Evolutionary conservation across 1,284 basidiomycete species (phyloP), one percentile per base, ranked within the genome.

Genomic region (Pseudozyma hubeiensis): DNA sequence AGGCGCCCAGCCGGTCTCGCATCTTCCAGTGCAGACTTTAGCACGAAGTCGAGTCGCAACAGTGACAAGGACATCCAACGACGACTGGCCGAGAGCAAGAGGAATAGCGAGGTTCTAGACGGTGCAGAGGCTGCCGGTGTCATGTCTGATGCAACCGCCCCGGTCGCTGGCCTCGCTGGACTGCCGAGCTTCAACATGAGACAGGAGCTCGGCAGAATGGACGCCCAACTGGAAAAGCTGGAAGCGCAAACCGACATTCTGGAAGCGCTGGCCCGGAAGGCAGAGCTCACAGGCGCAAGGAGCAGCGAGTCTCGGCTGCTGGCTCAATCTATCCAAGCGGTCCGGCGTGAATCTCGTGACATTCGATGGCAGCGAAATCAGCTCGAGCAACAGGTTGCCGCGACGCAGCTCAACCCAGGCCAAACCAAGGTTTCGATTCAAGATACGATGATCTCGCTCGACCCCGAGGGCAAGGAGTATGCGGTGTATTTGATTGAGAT

Each of bases 401-500:
- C 93, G 78, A 93, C 96, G 81, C 93, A 95, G 92, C 34, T 91
- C 92, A 4, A 91, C 91, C 48, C 89, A 90, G 43, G 97, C 92
- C 7, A 89, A 87, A 71, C 90, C 93, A 24, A 59, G 37, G 59
- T 79, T 4, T 29, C 53, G 30, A 79, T 79, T 24, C 64, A 64
- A 14, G 69, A 64, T 48, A 65, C 73, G 16, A 72, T 67, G 54
- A 66, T 76, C 41, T 68, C 61, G 33, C 33, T 57, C 34, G 75
- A 80, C 17, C 92, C 93, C 70, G 90, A 90, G 40, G 93, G 93
- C 7, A 93, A 92, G 80, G 91, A 92, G 30, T 93, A 97, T 30
- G 93, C 95, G 37, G 88, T 93, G 39, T 99, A 97, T 82, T 88
- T 94, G n/a, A 88, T 98, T 47, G 92, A 97, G 84, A 90, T 99